Base-by-base conservation (phyloP, 352 stramenopile genomes). In the Pythium oligandrum region DNA sequence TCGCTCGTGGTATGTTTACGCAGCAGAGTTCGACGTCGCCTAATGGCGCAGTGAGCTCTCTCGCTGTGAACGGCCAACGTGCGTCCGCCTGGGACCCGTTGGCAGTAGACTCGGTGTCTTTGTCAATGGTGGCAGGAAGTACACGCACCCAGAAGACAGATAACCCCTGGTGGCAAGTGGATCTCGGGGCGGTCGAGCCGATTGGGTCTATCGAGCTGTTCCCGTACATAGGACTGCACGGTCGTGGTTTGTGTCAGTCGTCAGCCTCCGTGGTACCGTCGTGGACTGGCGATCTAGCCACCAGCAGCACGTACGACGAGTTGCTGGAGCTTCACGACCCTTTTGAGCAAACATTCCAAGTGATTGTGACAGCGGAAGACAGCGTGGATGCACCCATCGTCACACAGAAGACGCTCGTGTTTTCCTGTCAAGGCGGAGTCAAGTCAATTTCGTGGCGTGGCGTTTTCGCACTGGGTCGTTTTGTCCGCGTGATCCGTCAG, bases 131-230 rank as follows among this genome's bases (percentile, higher is more conserved):
- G 2, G 59, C 78, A n/a, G 68, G 70, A 1, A 87, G 78, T 38
- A 83, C 78, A 4, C 67, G 75, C 6, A 85, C 74, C 0, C 12
- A 69, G 2, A 6, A 58, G 7, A 62, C 78, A 31, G 64, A 9
- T 0, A 45, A 79, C 61, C 77, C 78, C 9, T 92, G 78, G 78
- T 90, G 78, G 78, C 68, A 88, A 66, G 71, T 92, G 4, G 81
- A 92, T 54, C 44, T 92, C 4, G 78, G 78, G 0, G 53, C 26
- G 0, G 34, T 69, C 3, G 61, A 76, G 6, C 64, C 81, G 3
- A 73, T 92, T 44, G 57, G 64, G 11, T 62, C 58, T 5, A 52
- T 92, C 9, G 54, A 75, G 6, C 9, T 89, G 12, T 86, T 71
- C 47, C 78, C 76, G 5, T 87, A 70, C 47, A 50, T 78, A 8